Percentiles rank a stretch among this genome's conserved stretches.
Conservation (phyloP, 345 rosid species). For the Linum tenue region DNA sequence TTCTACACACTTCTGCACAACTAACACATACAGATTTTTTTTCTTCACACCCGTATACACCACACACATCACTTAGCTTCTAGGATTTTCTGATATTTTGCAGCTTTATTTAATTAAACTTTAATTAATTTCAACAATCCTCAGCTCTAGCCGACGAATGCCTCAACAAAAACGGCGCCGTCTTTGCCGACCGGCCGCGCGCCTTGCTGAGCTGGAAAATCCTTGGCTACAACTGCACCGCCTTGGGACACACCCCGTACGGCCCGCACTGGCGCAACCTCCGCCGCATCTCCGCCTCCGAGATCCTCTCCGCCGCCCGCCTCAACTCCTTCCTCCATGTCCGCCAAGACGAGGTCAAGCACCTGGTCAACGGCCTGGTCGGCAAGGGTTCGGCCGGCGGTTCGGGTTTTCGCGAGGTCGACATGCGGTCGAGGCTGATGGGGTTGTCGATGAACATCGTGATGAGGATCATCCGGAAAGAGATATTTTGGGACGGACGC, state of each 20-base stretch:
- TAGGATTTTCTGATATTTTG: too few species aligned
- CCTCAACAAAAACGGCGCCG: conserved; percentile 12
- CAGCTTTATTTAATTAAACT: too few species aligned
- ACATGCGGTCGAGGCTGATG: conserved; percentile 3
- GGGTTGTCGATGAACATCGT: conserved; percentile 11
- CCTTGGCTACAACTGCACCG: conserved; percentile 12
- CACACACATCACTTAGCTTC: too few species aligned
- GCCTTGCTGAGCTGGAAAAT: conserved; percentile 4
- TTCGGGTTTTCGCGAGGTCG: background rate
- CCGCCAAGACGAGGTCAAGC: conserved; percentile 5
- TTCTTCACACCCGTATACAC: too few species aligned
- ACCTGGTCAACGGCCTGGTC: background rate
- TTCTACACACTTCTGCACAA: too few species aligned
- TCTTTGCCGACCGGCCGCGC: conserved; percentile 18
- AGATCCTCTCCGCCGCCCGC: conserved; percentile 16
- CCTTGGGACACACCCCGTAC: conserved; percentile 9
- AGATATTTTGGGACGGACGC: background rate
- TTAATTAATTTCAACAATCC: too few species aligned
- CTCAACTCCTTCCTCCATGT: background rate
- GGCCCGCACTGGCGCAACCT: conserved; percentile 25
- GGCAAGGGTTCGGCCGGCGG: background rate
- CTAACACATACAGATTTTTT: too few species aligned
- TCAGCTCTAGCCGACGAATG: conserved; percentile 11
- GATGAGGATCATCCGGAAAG: conserved; percentile 17
- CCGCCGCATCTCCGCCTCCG: conserved; percentile 12